Percentiles rank a stretch among this genome's conserved stretches.
Evolutionary conservation across 306 rosid genomes (phyloP).

Genomic region (Benincasa hispida): DNA sequence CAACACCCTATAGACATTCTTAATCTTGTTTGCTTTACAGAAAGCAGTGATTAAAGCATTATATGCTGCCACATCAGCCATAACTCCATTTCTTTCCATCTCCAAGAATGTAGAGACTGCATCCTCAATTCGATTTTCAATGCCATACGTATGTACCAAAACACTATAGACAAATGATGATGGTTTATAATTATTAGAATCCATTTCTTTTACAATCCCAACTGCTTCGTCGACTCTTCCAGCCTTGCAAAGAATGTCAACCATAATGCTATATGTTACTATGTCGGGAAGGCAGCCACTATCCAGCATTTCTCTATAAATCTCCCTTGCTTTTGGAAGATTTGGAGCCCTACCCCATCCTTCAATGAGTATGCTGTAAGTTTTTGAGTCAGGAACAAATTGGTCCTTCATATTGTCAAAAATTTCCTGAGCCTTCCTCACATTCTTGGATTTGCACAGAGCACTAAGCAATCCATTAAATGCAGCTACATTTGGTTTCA

Average conservation of each 20-base stretch:
- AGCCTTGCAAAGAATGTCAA: slow-evolving; percentile 73
- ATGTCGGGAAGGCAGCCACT: slow-evolving; percentile 56
- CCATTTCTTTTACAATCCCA: slow-evolving; percentile 64
- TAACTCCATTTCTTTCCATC: slow-evolving; percentile 54
- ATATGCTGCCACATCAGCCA: slow-evolving; percentile 63
- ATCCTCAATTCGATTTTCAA: slow-evolving; percentile 66
- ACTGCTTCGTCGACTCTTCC: slow-evolving; percentile 83
- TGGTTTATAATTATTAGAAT: slow-evolving; percentile 33
- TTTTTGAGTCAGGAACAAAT: slow-evolving; percentile 58
- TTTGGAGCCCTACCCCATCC: slow-evolving; percentile 91
- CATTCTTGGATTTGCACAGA: slow-evolving; percentile 70
- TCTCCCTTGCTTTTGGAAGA: slow-evolving; percentile 67
- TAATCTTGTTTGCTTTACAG: slow-evolving; percentile 45
- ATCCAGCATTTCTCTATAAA: slow-evolving; percentile 55
- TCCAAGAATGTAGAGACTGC: slow-evolving; percentile 61
- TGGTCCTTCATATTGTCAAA: slow-evolving; percentile 50
- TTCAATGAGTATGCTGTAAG: slow-evolving; percentile 59
- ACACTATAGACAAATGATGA: slow-evolving; percentile 68
- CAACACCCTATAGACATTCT: slow-evolving; percentile 52
- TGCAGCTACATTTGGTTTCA: slow-evolving; percentile 50
- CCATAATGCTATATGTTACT: slow-evolving; percentile 81
- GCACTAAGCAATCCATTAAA: slow-evolving; percentile 73
- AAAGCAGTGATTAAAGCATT: slow-evolving; percentile 73
- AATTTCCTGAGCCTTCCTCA: slow-evolving; percentile 88
- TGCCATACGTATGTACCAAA: slow-evolving; percentile 65